These are phyloP conservation scores for Aspergillus sclerotiicarbonarius DNA, from an alignment of 495 filamentous ascomycete genomes.

Conservation along the genomic window DNA sequence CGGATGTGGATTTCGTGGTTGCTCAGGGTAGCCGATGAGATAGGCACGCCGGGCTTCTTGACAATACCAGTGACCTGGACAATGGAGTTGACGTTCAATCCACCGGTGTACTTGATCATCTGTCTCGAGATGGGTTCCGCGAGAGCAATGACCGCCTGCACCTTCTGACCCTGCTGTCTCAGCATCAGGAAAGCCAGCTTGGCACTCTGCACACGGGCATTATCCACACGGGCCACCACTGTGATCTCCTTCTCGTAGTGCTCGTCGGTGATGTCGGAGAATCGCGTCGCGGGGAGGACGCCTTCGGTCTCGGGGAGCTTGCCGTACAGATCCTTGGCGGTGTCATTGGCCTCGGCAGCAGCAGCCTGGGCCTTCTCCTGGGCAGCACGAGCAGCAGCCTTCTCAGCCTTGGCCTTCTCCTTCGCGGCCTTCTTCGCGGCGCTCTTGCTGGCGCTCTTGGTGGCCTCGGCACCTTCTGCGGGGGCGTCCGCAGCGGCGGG, in stretches of 20 bases:
- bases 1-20: conserved; percentile 77
- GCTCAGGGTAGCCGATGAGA: conserved; percentile 75
- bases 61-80: conserved; percentile 76
- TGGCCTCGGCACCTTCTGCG: conserved; percentile 35
- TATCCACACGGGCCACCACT: conserved; percentile 83
- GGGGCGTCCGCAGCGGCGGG: conserved; percentile 27
- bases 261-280: conserved; percentile 50
- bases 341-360: conserved; percentile 60
- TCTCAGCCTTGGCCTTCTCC: conserved; percentile 66
- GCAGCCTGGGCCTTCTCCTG: conserved; percentile 52
- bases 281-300: conserved; percentile 31
- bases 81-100: conserved; percentile 74
- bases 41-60: conserved; percentile 68
- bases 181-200: conserved; percentile 93
- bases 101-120: conserved; percentile 88
- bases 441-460: conserved; percentile 56
- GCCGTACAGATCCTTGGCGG: conserved; percentile 70
- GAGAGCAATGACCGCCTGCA: conserved; percentile 74
- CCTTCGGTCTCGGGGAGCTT: conserved; percentile 41
- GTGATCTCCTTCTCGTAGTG: conserved; percentile 72
- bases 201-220: conserved; percentile 80
- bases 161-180: conserved; percentile 73
- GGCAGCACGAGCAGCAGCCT: conserved; percentile 53
- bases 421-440: conserved; percentile 67
- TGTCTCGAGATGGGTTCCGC: conserved; percentile 56